phyloP scores from a whole-genome alignment of 169 alveolate genomes.

The Plasmodium sp. region DNA sequence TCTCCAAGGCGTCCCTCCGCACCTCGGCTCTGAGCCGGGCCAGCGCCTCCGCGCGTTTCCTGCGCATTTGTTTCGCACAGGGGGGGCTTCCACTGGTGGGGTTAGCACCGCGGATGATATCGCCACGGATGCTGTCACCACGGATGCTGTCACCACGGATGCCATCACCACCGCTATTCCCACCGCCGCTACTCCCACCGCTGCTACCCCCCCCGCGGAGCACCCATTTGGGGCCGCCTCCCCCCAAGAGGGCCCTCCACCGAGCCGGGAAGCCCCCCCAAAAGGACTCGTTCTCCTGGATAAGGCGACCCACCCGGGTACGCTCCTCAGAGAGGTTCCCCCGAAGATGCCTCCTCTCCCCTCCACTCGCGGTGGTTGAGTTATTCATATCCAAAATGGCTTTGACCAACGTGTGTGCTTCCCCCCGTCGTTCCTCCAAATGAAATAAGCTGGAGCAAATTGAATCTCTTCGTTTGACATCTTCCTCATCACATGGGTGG shows the following conservation, averaged over 20 bases:
- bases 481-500: background rate
- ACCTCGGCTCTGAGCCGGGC: slow-evolving; percentile 36
- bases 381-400: background rate
- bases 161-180: background rate
- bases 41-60: background rate
- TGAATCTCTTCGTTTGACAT: background rate
- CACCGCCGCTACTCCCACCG: slow-evolving; percentile 25
- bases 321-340: background rate
- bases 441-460: background rate
- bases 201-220: background rate
- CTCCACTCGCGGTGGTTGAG: background rate
- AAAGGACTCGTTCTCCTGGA: background rate
- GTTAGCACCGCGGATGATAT: background rate
- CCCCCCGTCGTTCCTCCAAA: background rate
- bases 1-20: background rate
- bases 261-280: background rate
- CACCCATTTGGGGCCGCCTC: background rate
- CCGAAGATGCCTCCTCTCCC: background rate
- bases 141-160: background rate
- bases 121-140: background rate
- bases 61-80: background rate
- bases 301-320: background rate
- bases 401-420: background rate
- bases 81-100: background rate
- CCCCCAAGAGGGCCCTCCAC: slow-evolving; percentile 17